Base-by-base conservation (phyloP, 768 basidiomycete species). In the Gloeostereum incarnatum region DNA sequence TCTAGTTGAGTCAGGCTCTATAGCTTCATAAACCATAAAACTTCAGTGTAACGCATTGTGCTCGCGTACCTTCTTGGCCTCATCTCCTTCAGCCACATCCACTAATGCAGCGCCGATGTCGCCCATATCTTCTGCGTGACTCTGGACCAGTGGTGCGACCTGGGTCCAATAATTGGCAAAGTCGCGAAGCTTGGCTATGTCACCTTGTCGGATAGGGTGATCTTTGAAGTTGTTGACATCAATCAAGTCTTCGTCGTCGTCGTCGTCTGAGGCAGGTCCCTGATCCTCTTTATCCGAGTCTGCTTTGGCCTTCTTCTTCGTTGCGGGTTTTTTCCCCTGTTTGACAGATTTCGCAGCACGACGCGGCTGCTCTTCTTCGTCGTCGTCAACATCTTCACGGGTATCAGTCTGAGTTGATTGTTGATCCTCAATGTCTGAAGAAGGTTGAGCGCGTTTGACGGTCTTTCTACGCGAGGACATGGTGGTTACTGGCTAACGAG, bases 1-100 rank as follows among this genome's bases (percentile, higher is more conserved):
- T 93, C 88, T 3, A 91, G 63, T 44, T 75, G 66, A 14, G 56
- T 58, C 17, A 86, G 51, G 23, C 66, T 63, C 82, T 84, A 41
- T 35, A 13, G 18, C 40, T 10, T 48, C 36, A 37, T 9, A 16
- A 19, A 40, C 4, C 41, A 38, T 17, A 23, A 34, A 17, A 23
- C 29, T 17, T n/a, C 16, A 3, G 3, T 19, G 19, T 16, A 23
- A 18, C n/a, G 19, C 3, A 13, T 40, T 5, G 17, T 20, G 20
- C 31, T 16, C 21, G 49, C 65, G 42, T 35, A 81, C 83, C 60
- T 74, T 61, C 43, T 65, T 63, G 2, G 60, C 64, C 26, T 74
- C 64, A 14, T 68, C 70, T 2, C 60, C 68, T 27, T 79, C 77
- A 31, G 66, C 68, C 41, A 71, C 63, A 39, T 87, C 84, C 11